Conservation (phyloP, 225 moss, liverwort and hornwort species). For the Climacium dendroides region DNA sequence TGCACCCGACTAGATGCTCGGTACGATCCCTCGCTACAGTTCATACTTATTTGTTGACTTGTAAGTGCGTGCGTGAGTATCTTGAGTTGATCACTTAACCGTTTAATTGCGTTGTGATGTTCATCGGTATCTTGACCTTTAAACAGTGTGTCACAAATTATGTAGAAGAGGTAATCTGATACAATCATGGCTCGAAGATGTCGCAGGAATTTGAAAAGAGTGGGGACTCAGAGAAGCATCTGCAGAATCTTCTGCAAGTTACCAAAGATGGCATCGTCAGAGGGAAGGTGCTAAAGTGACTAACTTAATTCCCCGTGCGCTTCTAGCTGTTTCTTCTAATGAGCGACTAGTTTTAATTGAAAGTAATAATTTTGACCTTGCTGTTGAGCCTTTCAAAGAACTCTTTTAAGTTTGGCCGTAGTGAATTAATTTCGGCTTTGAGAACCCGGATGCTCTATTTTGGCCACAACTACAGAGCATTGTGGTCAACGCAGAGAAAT, state of each 20-base stretch:
- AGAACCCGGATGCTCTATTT: not conserved
- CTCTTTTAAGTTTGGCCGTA: not conserved
- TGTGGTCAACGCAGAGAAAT: not conserved
- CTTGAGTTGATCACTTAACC: not conserved
- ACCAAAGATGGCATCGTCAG: constrained; percentile 65
- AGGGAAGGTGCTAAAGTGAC: constrained; percentile 52
- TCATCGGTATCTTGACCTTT: not conserved
- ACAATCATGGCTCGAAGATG: not conserved
- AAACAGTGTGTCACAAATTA: not conserved
- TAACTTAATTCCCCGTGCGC: not conserved
- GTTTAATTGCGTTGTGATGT: not conserved
- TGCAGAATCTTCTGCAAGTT: constrained; percentile 65
- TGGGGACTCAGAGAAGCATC: constrained; percentile 78
- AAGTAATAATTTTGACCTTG: not conserved
- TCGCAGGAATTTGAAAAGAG: constrained; percentile 72
- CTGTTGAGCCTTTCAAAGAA: not conserved
- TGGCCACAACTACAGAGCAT: not conserved
- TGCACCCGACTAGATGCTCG: constrained; percentile 91
- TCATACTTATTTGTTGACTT: not conserved
- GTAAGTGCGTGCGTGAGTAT: not conserved
- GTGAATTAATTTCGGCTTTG: not conserved
- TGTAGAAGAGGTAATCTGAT: not conserved
- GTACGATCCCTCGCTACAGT: constrained; percentile 12
- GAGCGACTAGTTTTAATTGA: not conserved
- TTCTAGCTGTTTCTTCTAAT: not conserved